Base-by-base conservation (phyloP, 2,329 filamentous ascomycete genomes). In the Ambrosiella beaveri region DNA sequence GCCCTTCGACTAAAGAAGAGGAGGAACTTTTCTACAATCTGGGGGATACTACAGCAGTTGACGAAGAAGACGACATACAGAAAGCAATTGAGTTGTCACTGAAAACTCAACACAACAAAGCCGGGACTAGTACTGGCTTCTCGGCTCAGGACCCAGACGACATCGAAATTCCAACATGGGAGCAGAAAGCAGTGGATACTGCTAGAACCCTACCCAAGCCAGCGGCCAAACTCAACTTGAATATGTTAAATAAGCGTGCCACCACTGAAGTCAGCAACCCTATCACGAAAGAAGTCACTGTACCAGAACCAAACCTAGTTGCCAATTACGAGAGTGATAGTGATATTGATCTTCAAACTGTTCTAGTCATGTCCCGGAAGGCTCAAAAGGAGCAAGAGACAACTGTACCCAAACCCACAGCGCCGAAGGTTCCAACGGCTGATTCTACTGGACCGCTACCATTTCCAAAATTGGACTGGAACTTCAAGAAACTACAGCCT, bases 51-150 rank as follows among this genome's bases (percentile, higher is more conserved):
- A 13, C 27, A 1, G 4, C 15, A 11, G 8, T 49, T 9, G 38
- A 40, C 17, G 56, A 56, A 12, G 50, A 74, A 45, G 76, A 80
- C 50, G 88, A 95, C 56, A 74, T 97, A 5, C 81, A 81, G 60
- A 78, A 77, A 61, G 90, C 91, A 11, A 95, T 97, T 65, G 85
- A 86, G 1, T 75, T 97, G 69, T 97, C 91, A 4, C 71, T 97
- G 41, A 78, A 84, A 63, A 83, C 74, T n/a, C 76, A 83, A 53
- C 74, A 82, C 61, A 71, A 69, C 0, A n/a, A 15, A 61, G 69
- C 3, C 67, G 63, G 7, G n/a, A 60, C n/a, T 66, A 65, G 12
- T 61, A 65, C 39, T 40, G 49, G 15, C 35, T 9, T 47, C 39
- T 12, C 36, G 12, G 35, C 15, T 64, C 37, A 45, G 27, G 51